phyloP scores from a whole-genome alignment of 2,329 filamentous ascomycete species.

The Magnaporthiopsis rhizophila region DNA sequence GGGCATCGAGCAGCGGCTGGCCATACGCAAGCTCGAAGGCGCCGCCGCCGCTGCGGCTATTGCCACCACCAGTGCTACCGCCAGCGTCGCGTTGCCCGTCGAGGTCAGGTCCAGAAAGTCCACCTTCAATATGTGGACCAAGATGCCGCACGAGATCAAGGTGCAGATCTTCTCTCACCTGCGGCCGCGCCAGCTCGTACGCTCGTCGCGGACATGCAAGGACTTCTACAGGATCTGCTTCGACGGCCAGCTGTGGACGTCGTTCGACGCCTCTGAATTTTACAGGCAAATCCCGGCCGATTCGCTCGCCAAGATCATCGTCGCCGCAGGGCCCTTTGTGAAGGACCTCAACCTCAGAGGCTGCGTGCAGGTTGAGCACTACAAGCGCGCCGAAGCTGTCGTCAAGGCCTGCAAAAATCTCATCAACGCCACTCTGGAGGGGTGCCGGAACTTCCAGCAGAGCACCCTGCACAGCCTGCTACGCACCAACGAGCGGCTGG shows the following conservation, averaged over 20 bases:
- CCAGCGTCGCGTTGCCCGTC: slow-evolving; percentile 47
- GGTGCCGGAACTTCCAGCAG: slow-evolving; percentile 75
- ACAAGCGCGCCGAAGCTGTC: slow-evolving; percentile 68
- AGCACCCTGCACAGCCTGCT: slow-evolving; percentile 72
- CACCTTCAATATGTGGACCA: slow-evolving; percentile 64
- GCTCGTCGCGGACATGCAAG: slow-evolving; percentile 68
- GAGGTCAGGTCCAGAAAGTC: slow-evolving; percentile 45
- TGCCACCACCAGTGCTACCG: slow-evolving; percentile 32
- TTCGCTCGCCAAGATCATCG: slow-evolving; percentile 77
- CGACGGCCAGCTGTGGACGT: slow-evolving; percentile 89
- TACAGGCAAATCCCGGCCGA: slow-evolving; percentile 81
- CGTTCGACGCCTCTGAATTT: slow-evolving; percentile 76
- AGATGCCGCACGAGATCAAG: slow-evolving; percentile 75
- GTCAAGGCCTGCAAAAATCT: slow-evolving; percentile 82
- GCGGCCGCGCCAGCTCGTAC: slow-evolving; percentile 71
- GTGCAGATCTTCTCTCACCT: slow-evolving; percentile 71
- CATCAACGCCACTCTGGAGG: slow-evolving; percentile 80
- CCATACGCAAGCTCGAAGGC: slow-evolving; percentile 46
- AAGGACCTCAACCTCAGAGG: slow-evolving; percentile 85
- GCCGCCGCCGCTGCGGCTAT: slow-evolving; percentile 28
- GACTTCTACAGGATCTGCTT: slow-evolving; percentile 78
- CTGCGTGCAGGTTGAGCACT: slow-evolving; percentile 80
- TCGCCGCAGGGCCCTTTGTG: slow-evolving; percentile 79
- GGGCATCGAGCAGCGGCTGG: slow-evolving; percentile 39
- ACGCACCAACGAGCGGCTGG: slow-evolving; percentile 63